A percentile compares a stretch with the other conserved stretches of the same genome.
phyloP scores from a whole-genome alignment of 1,139 yeast species.

The Hemisphaericaspora xylanilytica region DNA sequence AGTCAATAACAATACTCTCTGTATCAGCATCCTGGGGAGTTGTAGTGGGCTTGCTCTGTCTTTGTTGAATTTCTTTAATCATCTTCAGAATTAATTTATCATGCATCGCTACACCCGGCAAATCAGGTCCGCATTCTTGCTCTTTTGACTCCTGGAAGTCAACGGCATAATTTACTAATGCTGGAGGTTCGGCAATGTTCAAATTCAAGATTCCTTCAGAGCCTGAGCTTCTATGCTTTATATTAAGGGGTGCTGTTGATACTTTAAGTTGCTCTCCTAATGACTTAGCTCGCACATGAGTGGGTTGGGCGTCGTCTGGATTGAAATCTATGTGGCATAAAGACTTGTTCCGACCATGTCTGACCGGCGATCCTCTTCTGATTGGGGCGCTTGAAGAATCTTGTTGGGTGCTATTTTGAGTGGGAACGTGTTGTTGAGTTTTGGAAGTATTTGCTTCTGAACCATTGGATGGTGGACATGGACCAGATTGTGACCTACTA shows the following conservation, averaged over 20 bases:
- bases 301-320: slow-evolving; percentile 6
- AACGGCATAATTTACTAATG: slow-evolving; percentile 37
- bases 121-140: slow-evolving; percentile 1
- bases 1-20: slow-evolving; percentile 42
- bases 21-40: slow-evolving; percentile 22
- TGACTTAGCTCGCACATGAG: slow-evolving; percentile 16
- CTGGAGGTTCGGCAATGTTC: slow-evolving; percentile 40
- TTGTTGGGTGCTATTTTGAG: too few relatives aligned
- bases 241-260: not conserved
- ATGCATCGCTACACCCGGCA: slow-evolving; percentile 9
- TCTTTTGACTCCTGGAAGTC: slow-evolving; percentile 38
- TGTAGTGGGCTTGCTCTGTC: not conserved
- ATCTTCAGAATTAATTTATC: slow-evolving; percentile 4
- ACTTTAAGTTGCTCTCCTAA: slow-evolving; percentile 4
- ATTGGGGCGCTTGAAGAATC: too few relatives aligned
- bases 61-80: slow-evolving; percentile 1
- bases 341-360: slow-evolving; percentile 41
- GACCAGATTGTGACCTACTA: too few relatives aligned
- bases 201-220: too few relatives aligned
- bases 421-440: too few relatives aligned
- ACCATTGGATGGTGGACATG: too few relatives aligned
- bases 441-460: too few relatives aligned
- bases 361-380: slow-evolving; percentile 28
- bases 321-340: slow-evolving; percentile 39
- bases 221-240: slow-evolving; percentile 3